phyloP scores from a whole-genome alignment of 441 rosid genomes.

The Brassica hybrid region DNA sequence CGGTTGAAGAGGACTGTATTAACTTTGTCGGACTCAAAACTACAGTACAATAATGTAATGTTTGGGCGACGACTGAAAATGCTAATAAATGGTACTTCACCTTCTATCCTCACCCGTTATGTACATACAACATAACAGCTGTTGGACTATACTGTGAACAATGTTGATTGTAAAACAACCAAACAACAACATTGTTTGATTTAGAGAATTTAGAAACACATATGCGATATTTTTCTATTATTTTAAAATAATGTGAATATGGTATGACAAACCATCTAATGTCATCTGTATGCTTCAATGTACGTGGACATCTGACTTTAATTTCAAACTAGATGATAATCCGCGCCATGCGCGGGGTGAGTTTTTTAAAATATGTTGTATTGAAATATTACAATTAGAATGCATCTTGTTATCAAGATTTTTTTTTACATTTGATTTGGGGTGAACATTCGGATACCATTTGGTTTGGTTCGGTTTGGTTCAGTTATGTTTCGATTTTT shows the following conservation, averaged over 20 bases:
- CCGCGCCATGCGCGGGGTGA: no score
- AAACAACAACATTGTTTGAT: constrained; percentile 7
- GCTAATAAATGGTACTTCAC: constrained; percentile 1
- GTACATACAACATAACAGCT: neutral
- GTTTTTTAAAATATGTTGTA: no score
- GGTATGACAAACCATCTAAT: neutral
- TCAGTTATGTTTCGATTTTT: no score
- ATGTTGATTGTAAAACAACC: neutral
- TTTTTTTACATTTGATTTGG: no score
- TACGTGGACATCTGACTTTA: neutral
- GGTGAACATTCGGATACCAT: no score
- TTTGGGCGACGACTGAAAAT: constrained; percentile 14
- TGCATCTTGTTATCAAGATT: no score
- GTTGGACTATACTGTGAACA: neutral
- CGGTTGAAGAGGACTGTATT: constrained; percentile 12
- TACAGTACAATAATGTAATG: constrained; percentile 1
- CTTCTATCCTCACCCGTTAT: neutral
- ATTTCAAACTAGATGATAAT: no score
- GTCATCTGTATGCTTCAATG: neutral
- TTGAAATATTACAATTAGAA: no score
- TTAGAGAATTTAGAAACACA: neutral
- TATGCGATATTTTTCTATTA: neutral
- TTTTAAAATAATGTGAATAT: neutral
- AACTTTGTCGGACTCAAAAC: constrained; percentile 31
- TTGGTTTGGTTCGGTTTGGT: no score